A percentile compares a stretch with the other conserved stretches of the same genome.
Conservation (phyloP, 441 rosid species). For the Euphorbia celastroides region DNA sequence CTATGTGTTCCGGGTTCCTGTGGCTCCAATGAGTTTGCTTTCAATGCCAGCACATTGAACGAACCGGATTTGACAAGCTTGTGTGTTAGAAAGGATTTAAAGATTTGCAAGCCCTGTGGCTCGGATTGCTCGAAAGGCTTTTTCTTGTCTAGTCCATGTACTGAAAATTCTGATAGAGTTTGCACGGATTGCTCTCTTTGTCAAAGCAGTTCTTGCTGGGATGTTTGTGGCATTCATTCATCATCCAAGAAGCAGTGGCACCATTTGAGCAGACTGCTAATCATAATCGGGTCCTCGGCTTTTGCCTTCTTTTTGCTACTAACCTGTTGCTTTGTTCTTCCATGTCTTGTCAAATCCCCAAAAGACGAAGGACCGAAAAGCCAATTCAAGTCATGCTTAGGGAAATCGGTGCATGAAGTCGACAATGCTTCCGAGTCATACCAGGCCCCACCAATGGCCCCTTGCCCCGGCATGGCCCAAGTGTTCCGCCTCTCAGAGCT, state of each 20-base stretch:
- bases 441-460: conserved; percentile 34
- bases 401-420: conserved; percentile 44
- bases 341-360: conserved; percentile 26
- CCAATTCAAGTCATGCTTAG: conserved; percentile 50
- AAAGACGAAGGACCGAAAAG: conserved; percentile 39
- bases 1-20: conserved; percentile 56
- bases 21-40: conserved; percentile 46
- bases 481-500: conserved; percentile 76
- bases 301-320: conserved; percentile 37
- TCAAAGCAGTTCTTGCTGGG: conserved; percentile 82
- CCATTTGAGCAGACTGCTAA: conserved; percentile 31
- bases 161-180: conserved; percentile 56
- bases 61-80: conserved; percentile 72
- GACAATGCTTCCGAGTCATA: conserved; percentile 32
- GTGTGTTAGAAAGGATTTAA: conserved; percentile 59
- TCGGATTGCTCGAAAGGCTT: conserved; percentile 66
- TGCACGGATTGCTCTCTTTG: conserved; percentile 89
- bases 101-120: conserved; percentile 70
- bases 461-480: conserved; percentile 59
- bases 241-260: conserved; percentile 43
- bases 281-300: conserved; percentile 43
- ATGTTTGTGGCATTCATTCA: conserved; percentile 46
- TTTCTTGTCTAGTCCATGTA: conserved; percentile 76
- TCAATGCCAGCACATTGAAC: conserved; percentile 74
- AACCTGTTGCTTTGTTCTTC: conserved; percentile 46